phyloP scores from a whole-genome alignment of 495 filamentous ascomycete genomes.

The Penicillium soppii region DNA sequence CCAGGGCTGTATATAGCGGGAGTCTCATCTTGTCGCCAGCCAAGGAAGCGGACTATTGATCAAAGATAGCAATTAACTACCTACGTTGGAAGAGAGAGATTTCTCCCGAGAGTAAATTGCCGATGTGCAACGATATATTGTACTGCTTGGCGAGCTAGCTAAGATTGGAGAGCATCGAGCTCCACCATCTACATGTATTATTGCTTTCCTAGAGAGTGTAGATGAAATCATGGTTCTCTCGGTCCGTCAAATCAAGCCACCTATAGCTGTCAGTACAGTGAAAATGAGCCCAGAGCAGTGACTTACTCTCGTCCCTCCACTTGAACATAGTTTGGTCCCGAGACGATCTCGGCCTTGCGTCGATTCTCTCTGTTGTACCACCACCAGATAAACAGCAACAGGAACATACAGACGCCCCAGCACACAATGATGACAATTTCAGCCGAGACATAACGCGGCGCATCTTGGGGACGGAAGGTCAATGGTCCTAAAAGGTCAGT shows the following conservation, averaged over 20 bases:
- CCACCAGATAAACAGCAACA: constrained; percentile 60
- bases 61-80: no score
- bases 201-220: constrained; percentile 35
- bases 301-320: constrained; percentile 65
- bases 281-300: not conserved
- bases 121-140: no score
- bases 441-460: constrained; percentile 64
- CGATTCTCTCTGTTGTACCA: constrained; percentile 62
- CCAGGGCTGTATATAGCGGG: no score
- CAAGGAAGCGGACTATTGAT: no score
- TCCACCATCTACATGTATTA: no score
- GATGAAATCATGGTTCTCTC: constrained; percentile 41
- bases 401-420: constrained; percentile 52
- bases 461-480: constrained; percentile 58
- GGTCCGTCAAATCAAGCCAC: constrained; percentile 57
- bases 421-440: constrained; percentile 68
- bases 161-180: no score
- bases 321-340: constrained; percentile 57
- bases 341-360: constrained; percentile 54
- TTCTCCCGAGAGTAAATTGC: no score
- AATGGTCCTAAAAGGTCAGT: constrained; percentile 43
- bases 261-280: constrained; percentile 11
- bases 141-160: no score
- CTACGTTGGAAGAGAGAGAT: no score
- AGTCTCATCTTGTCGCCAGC: no score